A percentile compares a stretch with the other conserved stretches of the same genome.
These are phyloP conservation scores for Colletotrichum paranaense DNA, from an alignment of 2,329 filamentous ascomycete species.

Conservation along the genomic window DNA sequence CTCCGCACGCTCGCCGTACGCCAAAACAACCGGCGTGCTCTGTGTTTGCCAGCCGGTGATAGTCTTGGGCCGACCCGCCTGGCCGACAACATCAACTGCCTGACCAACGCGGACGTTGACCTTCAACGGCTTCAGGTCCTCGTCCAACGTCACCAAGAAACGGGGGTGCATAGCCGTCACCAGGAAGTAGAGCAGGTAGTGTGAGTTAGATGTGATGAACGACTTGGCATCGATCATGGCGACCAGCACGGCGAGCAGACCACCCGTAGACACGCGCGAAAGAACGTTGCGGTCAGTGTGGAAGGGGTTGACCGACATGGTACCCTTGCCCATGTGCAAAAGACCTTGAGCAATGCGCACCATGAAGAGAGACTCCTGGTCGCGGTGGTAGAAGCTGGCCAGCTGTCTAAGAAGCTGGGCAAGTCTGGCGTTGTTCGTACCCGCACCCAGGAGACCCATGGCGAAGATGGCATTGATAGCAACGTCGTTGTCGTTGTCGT, in stretches of 20 bases:
- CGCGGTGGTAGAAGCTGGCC: slow-evolving; percentile 97
- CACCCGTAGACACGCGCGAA: slow-evolving; percentile 89
- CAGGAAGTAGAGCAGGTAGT: slow-evolving; percentile 98
- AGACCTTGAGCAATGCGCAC: slow-evolving; percentile 98
- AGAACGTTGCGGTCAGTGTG: slow-evolving; percentile 97
- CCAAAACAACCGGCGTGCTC: slow-evolving; percentile 94
- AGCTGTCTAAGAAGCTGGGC: slow-evolving; percentile 94
- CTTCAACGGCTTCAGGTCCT: slow-evolving; percentile 91
- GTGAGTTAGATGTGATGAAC: slow-evolving; percentile 74
- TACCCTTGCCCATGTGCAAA: slow-evolving; percentile 99
- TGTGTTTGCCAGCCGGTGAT: slow-evolving; percentile 99
- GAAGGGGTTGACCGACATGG: slow-evolving; percentile 96
- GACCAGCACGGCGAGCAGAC: slow-evolving; percentile 88
- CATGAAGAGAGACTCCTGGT: slow-evolving; percentile 98
- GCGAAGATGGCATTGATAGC: slow-evolving; percentile 99
- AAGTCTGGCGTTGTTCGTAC: slow-evolving; percentile 96
- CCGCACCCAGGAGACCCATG: slow-evolving; percentile 96
- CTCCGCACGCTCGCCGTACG: slow-evolving; percentile 96
- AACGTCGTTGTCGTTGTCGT: slow-evolving; percentile 98
- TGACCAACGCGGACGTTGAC: slow-evolving; percentile 98
- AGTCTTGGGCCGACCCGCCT: slow-evolving; percentile 96
- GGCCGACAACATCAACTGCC: slow-evolving; percentile 96
- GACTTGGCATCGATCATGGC: slow-evolving; percentile 96
- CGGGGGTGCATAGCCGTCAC: slow-evolving; percentile 97
- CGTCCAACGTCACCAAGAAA: slow-evolving; percentile 95